Evolutionary conservation across 2,329 filamentous ascomycete genomes (phyloP), one percentile per base, ranked within the genome.

Genomic region (Ophiobolus disseminans): DNA sequence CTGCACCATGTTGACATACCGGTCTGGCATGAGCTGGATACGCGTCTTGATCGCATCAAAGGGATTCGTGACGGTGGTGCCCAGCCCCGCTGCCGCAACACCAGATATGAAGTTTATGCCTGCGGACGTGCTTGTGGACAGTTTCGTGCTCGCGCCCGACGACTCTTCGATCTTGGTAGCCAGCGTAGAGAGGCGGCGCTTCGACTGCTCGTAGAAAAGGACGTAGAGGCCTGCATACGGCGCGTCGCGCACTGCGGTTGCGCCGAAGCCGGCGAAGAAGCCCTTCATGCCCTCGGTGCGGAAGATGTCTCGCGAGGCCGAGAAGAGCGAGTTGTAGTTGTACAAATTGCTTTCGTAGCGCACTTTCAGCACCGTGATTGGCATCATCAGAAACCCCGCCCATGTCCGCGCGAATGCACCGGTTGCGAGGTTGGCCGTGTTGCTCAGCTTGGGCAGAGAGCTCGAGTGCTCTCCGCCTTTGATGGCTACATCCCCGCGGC

Each of bases 41-140:
- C 94, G 80, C 17, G 94, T 99, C 78, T 99, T 99, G 73, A 97
- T 86, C 1, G 91, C 91, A 74, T 99, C 94, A 66, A 97, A 97
- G 0, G 94, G 94, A 72, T 99, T 99, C 7, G 94, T 97, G 28
- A 97, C 81, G 3, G 88, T 87, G 1, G 92, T 97, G 45, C 91
- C 95, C 22, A 89, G 77, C 1, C 87, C 88, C 0, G 91, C 93
- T 3, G 93, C 91, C 3, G 92, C 67, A 3, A 90, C 85, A 10
- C 90, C 93, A 0, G 90, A 93, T 11, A 83, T 78, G 65, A 97
- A 97, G 72, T 99, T 96, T 63, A 97, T 89, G 1, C 83, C 83
- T 0, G 85, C 84, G 0, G 83, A 85, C 30, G 78, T 71, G 13
- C 58, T 62, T 2, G 60, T 53, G 1, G 60, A 65, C 1, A 73